Evolutionary conservation across 78 protist species (phyloP).

Genomic region (Pigoraptor vietnamica): DNA sequence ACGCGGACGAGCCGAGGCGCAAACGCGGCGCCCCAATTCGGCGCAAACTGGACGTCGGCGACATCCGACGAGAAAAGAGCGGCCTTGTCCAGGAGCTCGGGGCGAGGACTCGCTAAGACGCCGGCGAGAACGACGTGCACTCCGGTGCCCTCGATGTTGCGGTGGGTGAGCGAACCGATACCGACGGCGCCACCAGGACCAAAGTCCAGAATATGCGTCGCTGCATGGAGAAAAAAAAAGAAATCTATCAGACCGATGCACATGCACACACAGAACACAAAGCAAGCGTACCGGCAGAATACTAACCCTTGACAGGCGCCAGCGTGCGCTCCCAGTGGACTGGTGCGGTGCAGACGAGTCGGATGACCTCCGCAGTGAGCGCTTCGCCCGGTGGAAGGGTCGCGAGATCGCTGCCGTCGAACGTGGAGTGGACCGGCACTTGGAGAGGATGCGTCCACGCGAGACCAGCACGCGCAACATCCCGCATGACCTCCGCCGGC

Average conservation of each 20-base stretch:
- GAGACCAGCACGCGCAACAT: not conserved
- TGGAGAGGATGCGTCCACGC: not conserved
- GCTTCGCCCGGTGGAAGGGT: not conserved
- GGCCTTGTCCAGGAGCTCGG: conserved; percentile 2
- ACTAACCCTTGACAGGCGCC: not conserved
- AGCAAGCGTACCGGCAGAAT: not conserved
- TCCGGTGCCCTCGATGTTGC: conserved; percentile 36
- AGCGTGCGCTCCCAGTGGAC: conserved; percentile 10
- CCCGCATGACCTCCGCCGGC: not conserved
- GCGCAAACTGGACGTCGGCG: not conserved
- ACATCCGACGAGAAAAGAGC: not conserved
- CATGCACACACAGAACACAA: not conserved
- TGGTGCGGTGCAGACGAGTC: not conserved
- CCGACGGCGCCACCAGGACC: conserved; percentile 53
- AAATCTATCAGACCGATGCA: not conserved
- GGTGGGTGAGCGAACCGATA: conserved; percentile 12
- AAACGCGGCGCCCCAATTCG: conserved; percentile 35
- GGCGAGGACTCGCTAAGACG: not conserved
- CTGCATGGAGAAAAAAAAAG: not conserved
- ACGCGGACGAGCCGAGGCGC: conserved; percentile 27
- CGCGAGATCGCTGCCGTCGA: conserved; percentile 35
- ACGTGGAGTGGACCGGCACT: conserved; percentile 33
- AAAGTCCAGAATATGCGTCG: conserved; percentile 51
- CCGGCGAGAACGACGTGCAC: conserved; percentile 4
- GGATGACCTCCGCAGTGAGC: not conserved